Percentiles rank a stretch among this genome's conserved stretches.
phyloP scores from a whole-genome alignment of 345 rosid genomes.

The Fremontodendron californicum region DNA sequence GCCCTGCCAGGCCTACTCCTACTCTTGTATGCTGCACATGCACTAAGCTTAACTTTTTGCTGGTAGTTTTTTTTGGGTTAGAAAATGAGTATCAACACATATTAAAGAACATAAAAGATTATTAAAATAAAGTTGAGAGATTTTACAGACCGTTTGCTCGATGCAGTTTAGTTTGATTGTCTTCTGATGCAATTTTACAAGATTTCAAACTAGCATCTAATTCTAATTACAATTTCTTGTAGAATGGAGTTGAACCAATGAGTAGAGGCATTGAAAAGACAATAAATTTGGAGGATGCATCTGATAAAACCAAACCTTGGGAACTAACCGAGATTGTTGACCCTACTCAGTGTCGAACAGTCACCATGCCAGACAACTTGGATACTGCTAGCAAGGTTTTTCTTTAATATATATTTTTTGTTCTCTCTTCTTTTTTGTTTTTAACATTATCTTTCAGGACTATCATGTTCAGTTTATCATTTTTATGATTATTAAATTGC shows the following conservation, averaged over 20 bases:
- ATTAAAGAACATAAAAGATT: background rate
- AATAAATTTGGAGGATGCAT: constrained; percentile 20
- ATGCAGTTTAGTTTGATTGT: background rate
- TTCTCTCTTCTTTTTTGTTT: background rate
- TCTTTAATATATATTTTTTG: background rate
- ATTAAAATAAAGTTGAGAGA: background rate
- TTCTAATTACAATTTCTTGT: background rate
- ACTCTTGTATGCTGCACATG: constrained; percentile 30
- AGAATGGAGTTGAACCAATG: constrained; percentile 24
- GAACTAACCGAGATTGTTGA: constrained; percentile 25
- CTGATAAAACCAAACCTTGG: constrained; percentile 26
- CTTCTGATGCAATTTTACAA: background rate
- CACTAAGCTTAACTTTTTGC: background rate
- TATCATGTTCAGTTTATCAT: background rate
- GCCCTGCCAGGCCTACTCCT: constrained; percentile 38
- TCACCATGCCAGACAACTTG: constrained; percentile 16
- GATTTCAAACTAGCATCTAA: constrained; percentile 7
- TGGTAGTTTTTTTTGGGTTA: background rate
- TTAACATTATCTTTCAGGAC: background rate
- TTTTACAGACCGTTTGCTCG: background rate
- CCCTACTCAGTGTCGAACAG: constrained; percentile 19
- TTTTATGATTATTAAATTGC: constrained; percentile 5
- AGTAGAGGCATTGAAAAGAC: constrained; percentile 21
- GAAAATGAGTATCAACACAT: constrained; percentile 2
- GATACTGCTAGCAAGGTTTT: constrained; percentile 27